These are phyloP conservation scores for Capsaspora owczarzaki DNA, from an alignment of 78 protist genomes.

Conservation along the genomic window DNA sequence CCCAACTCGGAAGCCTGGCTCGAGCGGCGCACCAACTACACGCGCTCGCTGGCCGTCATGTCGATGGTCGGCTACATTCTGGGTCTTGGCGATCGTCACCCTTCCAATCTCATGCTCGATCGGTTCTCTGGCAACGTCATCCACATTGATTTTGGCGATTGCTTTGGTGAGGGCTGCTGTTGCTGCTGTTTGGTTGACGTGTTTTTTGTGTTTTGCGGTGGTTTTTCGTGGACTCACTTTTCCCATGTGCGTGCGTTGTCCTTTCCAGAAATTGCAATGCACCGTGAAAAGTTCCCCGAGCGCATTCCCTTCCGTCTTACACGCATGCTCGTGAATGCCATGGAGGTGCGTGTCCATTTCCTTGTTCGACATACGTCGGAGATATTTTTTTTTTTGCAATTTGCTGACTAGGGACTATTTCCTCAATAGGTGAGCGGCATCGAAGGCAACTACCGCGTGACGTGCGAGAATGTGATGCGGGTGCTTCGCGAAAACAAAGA, in stretches of 20 bases:
- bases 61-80: conserved; percentile 89
- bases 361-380: too few relatives aligned
- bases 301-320: conserved; percentile 98
- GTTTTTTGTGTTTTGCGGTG: neutral
- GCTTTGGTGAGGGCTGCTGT: conserved; percentile 97
- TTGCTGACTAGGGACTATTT: too few relatives aligned
- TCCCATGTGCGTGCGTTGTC: neutral
- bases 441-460: conserved; percentile 92
- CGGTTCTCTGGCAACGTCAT: conserved; percentile 70
- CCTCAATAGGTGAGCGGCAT: conserved; percentile 84
- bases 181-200: neutral
- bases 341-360: too few relatives aligned
- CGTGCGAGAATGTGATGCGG: conserved; percentile 89
- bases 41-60: conserved; percentile 90
- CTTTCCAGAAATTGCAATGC: conserved; percentile 74
- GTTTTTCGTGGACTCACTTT: neutral
- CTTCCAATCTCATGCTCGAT: conserved; percentile 91
- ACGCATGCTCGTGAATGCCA: conserved; percentile 94
- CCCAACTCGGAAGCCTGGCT: conserved; percentile 79
- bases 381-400: too few relatives aligned
- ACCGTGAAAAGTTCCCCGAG: conserved; percentile 95
- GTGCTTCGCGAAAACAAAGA: conserved; percentile 89
- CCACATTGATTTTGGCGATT: conserved; percentile 97
- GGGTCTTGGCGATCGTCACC: conserved; percentile 96
- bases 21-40: conserved; percentile 73